Evolutionary conservation across 495 filamentous ascomycete species (phyloP).

Genomic region (Talaromyces wortmannii): DNA sequence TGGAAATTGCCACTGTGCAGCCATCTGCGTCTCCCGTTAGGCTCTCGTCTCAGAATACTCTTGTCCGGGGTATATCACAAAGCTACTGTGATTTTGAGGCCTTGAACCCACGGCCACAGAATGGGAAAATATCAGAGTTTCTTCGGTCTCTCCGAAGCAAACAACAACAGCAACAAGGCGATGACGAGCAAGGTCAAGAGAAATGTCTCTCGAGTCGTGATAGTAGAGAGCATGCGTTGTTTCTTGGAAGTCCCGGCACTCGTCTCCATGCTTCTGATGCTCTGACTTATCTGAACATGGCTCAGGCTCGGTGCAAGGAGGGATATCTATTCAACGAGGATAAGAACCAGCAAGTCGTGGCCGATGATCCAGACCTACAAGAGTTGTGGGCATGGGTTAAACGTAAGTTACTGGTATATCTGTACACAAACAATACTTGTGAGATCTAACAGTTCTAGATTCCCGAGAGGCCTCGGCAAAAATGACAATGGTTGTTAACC

Average conservation of each 20-base stretch:
- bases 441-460: slow-evolving; percentile 36
- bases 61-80: slow-evolving; percentile 26
- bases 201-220: slow-evolving; percentile 38
- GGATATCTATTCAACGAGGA: slow-evolving; percentile 73
- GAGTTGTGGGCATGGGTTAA: slow-evolving; percentile 73
- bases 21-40: slow-evolving; percentile 48
- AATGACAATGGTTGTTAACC: slow-evolving; percentile 65
- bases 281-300: slow-evolving; percentile 37
- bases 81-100: slow-evolving; percentile 21
- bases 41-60: slow-evolving; percentile 34
- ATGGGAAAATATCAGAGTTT: slow-evolving; percentile 21
- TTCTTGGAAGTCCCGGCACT: slow-evolving; percentile 15
- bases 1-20: slow-evolving; percentile 56
- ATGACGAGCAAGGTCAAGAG: background rate
- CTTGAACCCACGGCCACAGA: slow-evolving; percentile 24
- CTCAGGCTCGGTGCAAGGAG: slow-evolving; percentile 50
- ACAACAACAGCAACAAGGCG: background rate
- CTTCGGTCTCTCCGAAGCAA: slow-evolving; percentile 18
- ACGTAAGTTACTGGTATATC: slow-evolving; percentile 34
- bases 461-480: slow-evolving; percentile 57
- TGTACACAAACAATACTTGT: background rate
- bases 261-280: slow-evolving; percentile 31
- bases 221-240: slow-evolving; percentile 28
- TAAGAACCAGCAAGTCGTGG: slow-evolving; percentile 59
- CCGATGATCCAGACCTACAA: slow-evolving; percentile 67